Evolutionary conservation across 1,139 yeast genomes (phyloP), one percentile per base, ranked within the genome.

Genomic region (Yamadazyma oceani): DNA sequence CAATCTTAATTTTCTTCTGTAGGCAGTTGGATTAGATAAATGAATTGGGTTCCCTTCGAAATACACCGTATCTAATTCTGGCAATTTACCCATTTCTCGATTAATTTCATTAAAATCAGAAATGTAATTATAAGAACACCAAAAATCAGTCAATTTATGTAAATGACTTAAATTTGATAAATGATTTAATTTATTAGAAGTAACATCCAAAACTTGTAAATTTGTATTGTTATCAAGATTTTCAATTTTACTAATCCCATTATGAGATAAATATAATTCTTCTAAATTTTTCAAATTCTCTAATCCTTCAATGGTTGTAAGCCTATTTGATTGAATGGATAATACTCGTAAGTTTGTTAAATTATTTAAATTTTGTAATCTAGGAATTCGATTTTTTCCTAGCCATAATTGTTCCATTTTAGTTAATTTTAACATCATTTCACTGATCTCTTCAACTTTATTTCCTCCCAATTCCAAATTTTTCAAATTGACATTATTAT

Each of bases 41-140:
- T 92, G 97, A 12, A 94, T 59, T 1, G 97, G 97, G 52, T 90
- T 92, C n/a, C 94, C 92, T 63, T 94, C 98, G 49, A 94, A 80
- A 56, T 94, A 94, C 5, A 94, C 96, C 0, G 96, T 88, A 41
- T 89, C 95, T 39, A 94, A 68, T 5, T 75, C 71, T 2, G 80
- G 76, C 39, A 88, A 66, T 29, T 66, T 67, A 12, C 82, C 80
- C 41, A 92, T 70, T 55, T 87, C 82, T 28, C 72, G 60, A 32
- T 79, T 81, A 32, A 94, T 65, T 40, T 88, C 84, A 32, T 80
- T 80, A 58, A 87, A 90, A 31, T 77, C 69, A 23, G 78, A 74
- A 21, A 94, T 61, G 51, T 74, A 61, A 60, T 92, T 94, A 50
- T 80, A 78, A 0, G 96, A 86, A 23, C 95, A 89, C 98, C 98